Conservation (phyloP, 1,139 yeast genomes). For the Sugiyamaella neomexicana region DNA sequence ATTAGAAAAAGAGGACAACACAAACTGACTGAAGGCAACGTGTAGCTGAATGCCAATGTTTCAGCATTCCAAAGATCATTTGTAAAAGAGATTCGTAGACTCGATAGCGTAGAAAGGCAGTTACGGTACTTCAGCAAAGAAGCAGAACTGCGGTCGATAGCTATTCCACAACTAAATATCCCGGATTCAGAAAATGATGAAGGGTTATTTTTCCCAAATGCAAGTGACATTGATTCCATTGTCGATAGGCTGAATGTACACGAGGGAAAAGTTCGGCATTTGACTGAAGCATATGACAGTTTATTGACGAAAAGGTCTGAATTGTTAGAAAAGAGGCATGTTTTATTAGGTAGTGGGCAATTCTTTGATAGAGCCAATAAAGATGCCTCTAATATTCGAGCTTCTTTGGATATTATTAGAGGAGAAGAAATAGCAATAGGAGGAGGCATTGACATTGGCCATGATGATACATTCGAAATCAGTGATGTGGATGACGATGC, state of each 20-base stretch:
- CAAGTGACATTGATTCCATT: conserved; percentile 75
- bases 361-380: conserved; percentile 52
- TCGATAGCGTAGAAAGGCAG: conserved; percentile 66
- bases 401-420: conserved; percentile 28
- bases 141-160: conserved; percentile 33
- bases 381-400: conserved; percentile 25
- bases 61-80: conserved; percentile 87
- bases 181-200: conserved; percentile 33
- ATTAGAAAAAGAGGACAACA: neutral
- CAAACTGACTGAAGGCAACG: conserved; percentile 6
- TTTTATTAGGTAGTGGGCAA: conserved; percentile 65
- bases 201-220: conserved; percentile 43
- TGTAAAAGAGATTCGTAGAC: conserved; percentile 72
- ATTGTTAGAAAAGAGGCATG: conserved; percentile 63
- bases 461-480: conserved; percentile 14
- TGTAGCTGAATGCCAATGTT: conserved; percentile 57
- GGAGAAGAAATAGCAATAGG: neutral
- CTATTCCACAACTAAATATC: conserved; percentile 14
- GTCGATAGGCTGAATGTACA: conserved; percentile 63
- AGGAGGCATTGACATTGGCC: neutral
- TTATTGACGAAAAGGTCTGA: conserved; percentile 56
- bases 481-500: conserved; percentile 29
- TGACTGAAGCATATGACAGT: conserved; percentile 56
- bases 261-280: conserved; percentile 60
- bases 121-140: conserved; percentile 41